Evolutionary conservation across 1,284 basidiomycete genomes (phyloP), one percentile per base, ranked within the genome.

Genomic region (Pseudozyma pruni): DNA sequence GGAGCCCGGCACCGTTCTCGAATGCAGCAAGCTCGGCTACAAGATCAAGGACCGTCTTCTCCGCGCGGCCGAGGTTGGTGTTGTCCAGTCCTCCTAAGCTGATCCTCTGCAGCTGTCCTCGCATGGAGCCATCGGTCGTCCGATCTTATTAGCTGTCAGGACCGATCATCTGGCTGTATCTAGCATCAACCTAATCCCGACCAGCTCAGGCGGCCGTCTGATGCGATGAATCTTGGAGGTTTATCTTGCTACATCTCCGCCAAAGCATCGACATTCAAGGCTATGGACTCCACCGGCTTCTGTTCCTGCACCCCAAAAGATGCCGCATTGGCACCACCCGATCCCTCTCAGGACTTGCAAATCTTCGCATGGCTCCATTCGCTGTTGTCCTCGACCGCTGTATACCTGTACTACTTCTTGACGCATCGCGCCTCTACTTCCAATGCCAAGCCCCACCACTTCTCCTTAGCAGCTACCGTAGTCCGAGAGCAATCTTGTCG

Each of bases 1-100:
- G 85, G 90, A 90, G 80, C 89, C 93, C 2, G 94, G 94, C 19
- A 91, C 91, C 4, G 90, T 98, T 34, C 87, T 96, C 51, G 92
- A 97, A 80, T 92, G 91, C 81, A 90, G 91, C 83, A 95, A 96
- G 86, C 86, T 87, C 52, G 94, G 95, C 11, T 97, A 75, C 71
- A 76, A 64, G 72, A 80, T 82, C 69, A 80, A 81, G 55, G 76
- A 71, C 59, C 70, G 95, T 61, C 88, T 96, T 50, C 84, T 98
- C 79, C 88, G 95, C 51, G 93, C 96, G 3, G 95, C 96, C 19
- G 93, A 98, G 85, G 95, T 98, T 52, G 96, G 95, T 57, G 94
- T 98, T 29, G 93, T 90, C 13, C 84, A 85, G 80, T 67, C 63
- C 27, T 50, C 32, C 40, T 23, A 41, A 1, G 25, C 29, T 38